These are phyloP conservation scores for Tillandsia fasciculata DNA, from an alignment of 176 grass and related monocot species.

Conservation along the genomic window DNA sequence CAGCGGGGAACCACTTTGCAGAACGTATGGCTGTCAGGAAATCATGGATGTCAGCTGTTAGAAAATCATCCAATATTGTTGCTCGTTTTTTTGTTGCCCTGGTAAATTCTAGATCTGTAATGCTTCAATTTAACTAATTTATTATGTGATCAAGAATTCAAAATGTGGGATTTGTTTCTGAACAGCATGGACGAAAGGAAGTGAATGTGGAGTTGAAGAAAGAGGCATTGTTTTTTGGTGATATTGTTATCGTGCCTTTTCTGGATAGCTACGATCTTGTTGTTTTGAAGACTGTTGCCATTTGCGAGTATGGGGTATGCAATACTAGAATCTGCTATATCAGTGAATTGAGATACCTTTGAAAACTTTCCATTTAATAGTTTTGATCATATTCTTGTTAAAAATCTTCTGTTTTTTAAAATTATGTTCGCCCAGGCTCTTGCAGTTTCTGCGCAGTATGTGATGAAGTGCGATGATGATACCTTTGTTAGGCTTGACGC, in stretches of 20 bases:
- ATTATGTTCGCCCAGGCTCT: conserved; percentile 28
- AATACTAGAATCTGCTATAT: conserved; percentile 1
- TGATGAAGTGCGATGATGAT: conserved; percentile 99
- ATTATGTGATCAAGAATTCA: not conserved
- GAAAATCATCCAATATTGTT: conserved; percentile 49
- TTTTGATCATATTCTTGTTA: not conserved
- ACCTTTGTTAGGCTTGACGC: conserved; percentile 82
- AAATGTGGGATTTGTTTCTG: not conserved
- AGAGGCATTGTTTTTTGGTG: conserved; percentile 86
- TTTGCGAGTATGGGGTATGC: conserved; percentile 95
- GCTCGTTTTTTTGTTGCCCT: conserved; percentile 92
- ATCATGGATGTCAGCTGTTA: conserved; percentile 82
- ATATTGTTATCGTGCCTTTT: conserved; percentile 92
- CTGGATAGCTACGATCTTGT: conserved; percentile 95
- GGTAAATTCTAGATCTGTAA: conserved; percentile 39
- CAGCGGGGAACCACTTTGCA: conserved; percentile 92
- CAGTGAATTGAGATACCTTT: not conserved
- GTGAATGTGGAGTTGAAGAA: conserved; percentile 76
- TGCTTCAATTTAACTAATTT: not conserved
- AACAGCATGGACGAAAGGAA: conserved; percentile 70
- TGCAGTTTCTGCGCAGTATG: conserved; percentile 67
- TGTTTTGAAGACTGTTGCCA: conserved; percentile 90
- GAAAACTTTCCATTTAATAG: not conserved
- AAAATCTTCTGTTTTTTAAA: not conserved
- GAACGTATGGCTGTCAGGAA: conserved; percentile 95